Conservation (phyloP, 2,329 filamentous ascomycete species). For the Didymella segeticola region DNA sequence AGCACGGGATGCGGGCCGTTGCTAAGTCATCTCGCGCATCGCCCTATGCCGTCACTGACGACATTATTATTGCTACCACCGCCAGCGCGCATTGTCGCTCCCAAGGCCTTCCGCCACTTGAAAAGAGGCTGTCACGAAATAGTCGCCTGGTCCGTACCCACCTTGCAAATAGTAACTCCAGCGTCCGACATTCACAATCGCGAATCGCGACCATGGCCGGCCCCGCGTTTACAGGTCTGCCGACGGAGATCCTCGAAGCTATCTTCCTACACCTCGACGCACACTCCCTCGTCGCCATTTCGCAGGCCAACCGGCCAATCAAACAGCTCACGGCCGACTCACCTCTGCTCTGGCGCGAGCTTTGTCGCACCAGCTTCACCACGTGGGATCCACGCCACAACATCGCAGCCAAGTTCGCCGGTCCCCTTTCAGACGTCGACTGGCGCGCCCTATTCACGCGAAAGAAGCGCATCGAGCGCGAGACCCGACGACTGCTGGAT, state of each 20-base stretch:
- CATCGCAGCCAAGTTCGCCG: conserved; percentile 43
- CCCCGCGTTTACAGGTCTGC: conserved; percentile 56
- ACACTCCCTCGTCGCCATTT: conserved; percentile 57
- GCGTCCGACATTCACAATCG: not conserved
- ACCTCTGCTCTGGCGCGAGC: conserved; percentile 78
- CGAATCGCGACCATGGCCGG: conserved; percentile 24
- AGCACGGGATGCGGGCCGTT: not conserved
- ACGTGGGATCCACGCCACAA: conserved; percentile 70
- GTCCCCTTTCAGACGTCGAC: conserved; percentile 63
- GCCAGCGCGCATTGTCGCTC: conserved; percentile 1
- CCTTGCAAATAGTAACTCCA: not conserved
- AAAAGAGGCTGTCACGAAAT: not conserved
- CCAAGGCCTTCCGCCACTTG: not conserved
- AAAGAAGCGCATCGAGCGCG: conserved; percentile 43
- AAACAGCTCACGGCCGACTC: conserved; percentile 71
- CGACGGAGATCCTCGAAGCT: conserved; percentile 84
- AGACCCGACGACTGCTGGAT: conserved; percentile 59
- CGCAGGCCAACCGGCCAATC: conserved; percentile 69
- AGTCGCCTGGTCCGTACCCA: not conserved
- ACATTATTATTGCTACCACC: too few relatives aligned
- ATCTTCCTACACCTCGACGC: conserved; percentile 72
- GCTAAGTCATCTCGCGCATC: conserved; percentile 5
- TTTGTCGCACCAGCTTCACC: conserved; percentile 72
- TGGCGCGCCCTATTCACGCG: conserved; percentile 69
- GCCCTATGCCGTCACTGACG: conserved; percentile 14